Evolutionary conservation across 192 early-diverging fungal species (phyloP), one percentile per base, ranked within the genome.

Genomic region (Mortierella claussenii): DNA sequence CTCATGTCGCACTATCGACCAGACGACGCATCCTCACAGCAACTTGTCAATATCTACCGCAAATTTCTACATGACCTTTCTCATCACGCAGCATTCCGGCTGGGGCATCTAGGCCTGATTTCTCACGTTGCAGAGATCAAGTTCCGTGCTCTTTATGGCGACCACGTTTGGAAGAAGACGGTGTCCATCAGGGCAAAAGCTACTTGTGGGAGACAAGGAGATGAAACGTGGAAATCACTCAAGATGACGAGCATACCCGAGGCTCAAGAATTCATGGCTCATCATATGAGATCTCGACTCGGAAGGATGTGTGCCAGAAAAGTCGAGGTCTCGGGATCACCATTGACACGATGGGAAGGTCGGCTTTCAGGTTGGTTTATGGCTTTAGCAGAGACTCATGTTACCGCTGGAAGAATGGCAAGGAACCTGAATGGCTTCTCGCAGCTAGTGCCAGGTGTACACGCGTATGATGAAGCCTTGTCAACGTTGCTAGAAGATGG

Each of bases 361-460:
- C 58, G 36, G 30, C 46, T 76, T n/a, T 76, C 73, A 5, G 40
- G 61, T 12, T 76, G 73, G 73, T 60, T 61, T 36, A 55, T 67
- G 45, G 44, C 52, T 1, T 31, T 67, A 3, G 46, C 73, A 0
- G 52, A 45, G 6, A 60, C 65, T 3, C 62, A 57, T 12, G 21
- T 12, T n/a, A 24, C 24, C 0, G 52, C 63, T 13, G 28, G 59
- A 55, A 28, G 33, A 15, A 66, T 76, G 45, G 65, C 59, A 9
- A 75, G 53, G 52, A 55, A 13, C n/a, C 13, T 76, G 4, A 55
- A 66, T 18, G 44, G 18, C 7, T 20, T 40, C 2, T 32, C 43
- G 12, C 28, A 21, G n/a, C 49, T 60, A 0, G 15, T 24, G 24
- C 46, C 73, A 23, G 31, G 52, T 7, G 43, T 52, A 13, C 37